phyloP scores from a whole-genome alignment of 352 stramenopile genomes.

The Phytophthora chlamydospora region DNA sequence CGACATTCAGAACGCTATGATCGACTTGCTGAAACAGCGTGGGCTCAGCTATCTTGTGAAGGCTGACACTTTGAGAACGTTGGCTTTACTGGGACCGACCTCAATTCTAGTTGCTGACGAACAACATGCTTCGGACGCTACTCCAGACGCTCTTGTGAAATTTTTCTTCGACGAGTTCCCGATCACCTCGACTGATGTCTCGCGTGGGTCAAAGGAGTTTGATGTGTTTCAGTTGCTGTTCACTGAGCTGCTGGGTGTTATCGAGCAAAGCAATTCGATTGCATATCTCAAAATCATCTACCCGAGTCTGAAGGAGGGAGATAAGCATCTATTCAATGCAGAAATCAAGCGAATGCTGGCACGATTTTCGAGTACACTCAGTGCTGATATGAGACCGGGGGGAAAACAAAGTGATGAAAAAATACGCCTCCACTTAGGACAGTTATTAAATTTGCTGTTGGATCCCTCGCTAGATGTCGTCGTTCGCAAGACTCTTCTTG shows the following conservation, averaged over 20 bases:
- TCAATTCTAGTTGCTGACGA: slow-evolving; percentile 13
- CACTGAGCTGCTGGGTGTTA: slow-evolving; percentile 50
- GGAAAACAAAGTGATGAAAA: slow-evolving; percentile 6
- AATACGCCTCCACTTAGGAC: slow-evolving; percentile 26
- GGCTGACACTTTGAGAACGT: slow-evolving; percentile 51
- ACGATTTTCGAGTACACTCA: slow-evolving; percentile 38
- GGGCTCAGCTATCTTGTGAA: slow-evolving; percentile 67
- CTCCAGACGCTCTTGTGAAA: slow-evolving; percentile 42
- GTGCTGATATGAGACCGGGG: not conserved
- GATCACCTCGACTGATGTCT: slow-evolving; percentile 75
- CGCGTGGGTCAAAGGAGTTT: slow-evolving; percentile 63
- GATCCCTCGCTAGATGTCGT: slow-evolving; percentile 41
- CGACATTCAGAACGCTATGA: slow-evolving; percentile 42
- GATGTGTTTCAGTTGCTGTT: slow-evolving; percentile 69
- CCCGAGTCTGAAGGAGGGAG: slow-evolving; percentile 67
- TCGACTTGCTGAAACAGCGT: slow-evolving; percentile 44
- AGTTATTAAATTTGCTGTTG: slow-evolving; percentile 51
- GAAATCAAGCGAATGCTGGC: slow-evolving; percentile 59
- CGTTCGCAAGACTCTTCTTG: slow-evolving; percentile 53
- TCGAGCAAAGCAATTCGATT: slow-evolving; percentile 57
- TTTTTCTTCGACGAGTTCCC: slow-evolving; percentile 83
- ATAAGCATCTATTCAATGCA: slow-evolving; percentile 54
- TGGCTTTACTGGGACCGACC: slow-evolving; percentile 40
- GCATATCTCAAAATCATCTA: slow-evolving; percentile 60
- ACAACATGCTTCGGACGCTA: slow-evolving; percentile 10